Conservation (phyloP, 2,329 filamentous ascomycete species). For the Raffaelea ambrosiae region DNA sequence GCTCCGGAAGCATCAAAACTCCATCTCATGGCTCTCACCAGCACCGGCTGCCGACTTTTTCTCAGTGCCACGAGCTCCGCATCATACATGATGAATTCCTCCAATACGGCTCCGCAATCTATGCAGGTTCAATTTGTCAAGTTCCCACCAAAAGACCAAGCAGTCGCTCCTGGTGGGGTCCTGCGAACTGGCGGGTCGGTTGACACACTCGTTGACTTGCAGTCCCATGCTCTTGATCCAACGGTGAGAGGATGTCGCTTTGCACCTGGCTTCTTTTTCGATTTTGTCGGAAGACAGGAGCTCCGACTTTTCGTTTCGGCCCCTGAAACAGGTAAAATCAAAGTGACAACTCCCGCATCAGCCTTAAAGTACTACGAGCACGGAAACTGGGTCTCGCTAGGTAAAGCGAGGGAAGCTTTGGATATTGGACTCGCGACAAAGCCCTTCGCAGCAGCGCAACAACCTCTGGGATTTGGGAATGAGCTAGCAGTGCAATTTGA, state of each 20-base stretch:
- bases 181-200: slow-evolving; percentile 17
- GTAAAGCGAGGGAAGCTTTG: slow-evolving; percentile 55
- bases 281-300: slow-evolving; percentile 48
- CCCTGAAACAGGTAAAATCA: slow-evolving; percentile 81
- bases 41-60: slow-evolving; percentile 84
- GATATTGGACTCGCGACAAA: slow-evolving; percentile 70
- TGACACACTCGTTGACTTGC: slow-evolving; percentile 36
- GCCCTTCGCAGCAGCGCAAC: slow-evolving; percentile 59
- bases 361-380: slow-evolving; percentile 64
- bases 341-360: slow-evolving; percentile 44
- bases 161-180: slow-evolving; percentile 8
- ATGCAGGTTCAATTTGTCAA: slow-evolving; percentile 98
- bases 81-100: slow-evolving; percentile 53
- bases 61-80: slow-evolving; percentile 80
- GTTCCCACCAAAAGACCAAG: slow-evolving; percentile 61
- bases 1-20: slow-evolving; percentile 71
- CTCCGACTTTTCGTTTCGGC: slow-evolving; percentile 69
- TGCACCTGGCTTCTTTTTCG: slow-evolving; percentile 84
- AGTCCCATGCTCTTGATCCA: slow-evolving; percentile 37
- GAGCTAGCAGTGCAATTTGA: slow-evolving; percentile 97
- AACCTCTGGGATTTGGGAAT: slow-evolving; percentile 79
- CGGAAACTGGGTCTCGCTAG: slow-evolving; percentile 69
- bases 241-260: slow-evolving; percentile 54
- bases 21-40: slow-evolving; percentile 83
- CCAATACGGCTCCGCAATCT: slow-evolving; percentile 67